Base-by-base conservation (phyloP, 208 protist species). In the Herpetomonas tarakana region DNA sequence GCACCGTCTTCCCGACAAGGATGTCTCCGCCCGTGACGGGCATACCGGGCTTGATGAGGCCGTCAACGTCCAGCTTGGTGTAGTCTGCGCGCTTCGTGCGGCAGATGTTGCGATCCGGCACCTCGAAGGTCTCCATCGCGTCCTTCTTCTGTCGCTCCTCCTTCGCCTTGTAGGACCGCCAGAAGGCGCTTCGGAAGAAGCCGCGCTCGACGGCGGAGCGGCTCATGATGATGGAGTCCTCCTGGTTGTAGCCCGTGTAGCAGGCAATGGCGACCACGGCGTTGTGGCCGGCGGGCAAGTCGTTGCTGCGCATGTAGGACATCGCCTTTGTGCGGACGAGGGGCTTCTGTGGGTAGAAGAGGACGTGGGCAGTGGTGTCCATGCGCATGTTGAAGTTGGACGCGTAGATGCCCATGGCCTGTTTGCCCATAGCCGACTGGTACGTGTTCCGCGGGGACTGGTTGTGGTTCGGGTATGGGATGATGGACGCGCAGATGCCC, bases 401-500 rank as follows among this genome's bases (percentile, higher is more conserved):
- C 54, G 90, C 62, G 64, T 99, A 97, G 11, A 93, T 98, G 38
- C 98, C 99, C 79, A 99, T 98, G 12, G 98, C 99, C 76, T 99
- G 99, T 78, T 99, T 99, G 30, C 90, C 98, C 83, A 99, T 99
- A 58, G 99, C 93, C 77, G 98, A 99, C 87, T 99, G 98, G 81
- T 99, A 99, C 76, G 99, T 98, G 78, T 99, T 99, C 54, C 99
- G 82, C 31, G 99, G 99, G n/a, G 88, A 98, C 86, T 99, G 99
- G 82, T 99, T 99, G 82, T 98, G 96, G 78, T 99, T 97, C 50
- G 97, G 99, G 76, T 99, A 99, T 44, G 99, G 99, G 27, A 99
- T 99, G 0, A 99, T 86, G 27, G 93, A 94, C 11, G 96, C 97
- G 55, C 88, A 84, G 54, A 97, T 86, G 28, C 93, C 93, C 2